These are phyloP conservation scores for Fonsecaea multimorphosa DNA, from an alignment of 2,329 filamentous ascomycete genomes.

Conservation along the genomic window DNA sequence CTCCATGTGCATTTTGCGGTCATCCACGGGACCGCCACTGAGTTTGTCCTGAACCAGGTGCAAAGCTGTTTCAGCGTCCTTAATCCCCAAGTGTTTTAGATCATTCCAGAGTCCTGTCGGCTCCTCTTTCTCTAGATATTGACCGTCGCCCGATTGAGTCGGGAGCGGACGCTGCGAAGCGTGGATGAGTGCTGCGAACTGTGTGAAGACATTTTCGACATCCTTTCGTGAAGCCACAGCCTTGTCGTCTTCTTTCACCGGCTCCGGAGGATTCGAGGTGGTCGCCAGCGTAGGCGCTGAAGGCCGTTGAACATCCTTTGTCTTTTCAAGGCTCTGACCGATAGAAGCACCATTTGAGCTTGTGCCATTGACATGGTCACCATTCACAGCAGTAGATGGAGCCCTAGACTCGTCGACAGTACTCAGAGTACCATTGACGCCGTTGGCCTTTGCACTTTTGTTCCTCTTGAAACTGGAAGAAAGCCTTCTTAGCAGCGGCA, in stretches of 20 bases:
- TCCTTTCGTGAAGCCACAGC: conserved; percentile 48
- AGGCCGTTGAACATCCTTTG: conserved; percentile 21
- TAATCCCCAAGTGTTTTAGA: conserved; percentile 60
- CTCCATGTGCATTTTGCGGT: conserved; percentile 80
- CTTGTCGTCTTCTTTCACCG: conserved; percentile 37
- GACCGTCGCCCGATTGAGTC: conserved; percentile 67
- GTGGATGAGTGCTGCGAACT: conserved; percentile 56
- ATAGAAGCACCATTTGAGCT: conserved; percentile 21
- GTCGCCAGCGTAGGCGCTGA: conserved; percentile 15
- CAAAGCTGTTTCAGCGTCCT: conserved; percentile 68
- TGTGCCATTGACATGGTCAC: conserved; percentile 31
- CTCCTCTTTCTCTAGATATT: conserved; percentile 58
- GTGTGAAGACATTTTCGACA: conserved; percentile 50
- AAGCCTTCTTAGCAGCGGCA: conserved; percentile 26
- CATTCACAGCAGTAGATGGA: conserved; percentile 32
- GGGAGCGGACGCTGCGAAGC: conserved; percentile 68
- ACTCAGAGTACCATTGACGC: conserved; percentile 15
- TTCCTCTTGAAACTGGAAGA: conserved; percentile 29
- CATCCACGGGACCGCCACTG: conserved; percentile 69
- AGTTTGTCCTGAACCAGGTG: conserved; percentile 67
- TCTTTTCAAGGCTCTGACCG: conserved; percentile 29
- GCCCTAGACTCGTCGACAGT: conserved; percentile 29
- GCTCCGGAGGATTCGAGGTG: conserved; percentile 10
- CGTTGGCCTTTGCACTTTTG: conserved; percentile 12
- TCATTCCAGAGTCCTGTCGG: conserved; percentile 63